Evolutionary conservation across 805 yeast genomes (phyloP), one percentile per base, ranked within the genome.

Genomic region (Ogataea saltuana): DNA sequence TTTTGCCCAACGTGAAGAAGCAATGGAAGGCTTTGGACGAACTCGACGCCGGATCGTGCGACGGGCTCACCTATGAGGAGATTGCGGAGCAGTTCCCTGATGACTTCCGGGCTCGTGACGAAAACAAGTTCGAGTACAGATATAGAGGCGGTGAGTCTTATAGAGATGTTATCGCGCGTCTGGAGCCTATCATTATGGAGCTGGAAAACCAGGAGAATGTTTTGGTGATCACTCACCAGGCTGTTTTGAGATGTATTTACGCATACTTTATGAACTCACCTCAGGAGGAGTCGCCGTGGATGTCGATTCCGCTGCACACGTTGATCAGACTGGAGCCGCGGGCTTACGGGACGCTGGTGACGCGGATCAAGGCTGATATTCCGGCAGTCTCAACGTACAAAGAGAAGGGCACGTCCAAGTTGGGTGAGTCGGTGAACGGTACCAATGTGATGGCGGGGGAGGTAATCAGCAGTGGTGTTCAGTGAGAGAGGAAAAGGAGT

Each of bases 191-290:
- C 53, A 93, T 93, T 49, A 93, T 93, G 99, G 99, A 93, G 65
- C 75, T 93, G 51, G 99, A 93, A 68, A 82, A 97, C 47, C 98
- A 91, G 67, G 98, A 93, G 57, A 90, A 93, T 63, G 89, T 93
- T 39, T 73, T 93, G 61, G 91, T 93, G 47, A 93, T 93, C 32
- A 93, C 99, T 3, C 99, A 93, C 64, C 99, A 93, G 67, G 98
- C 98, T 0, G 98, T 93, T 9, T 72, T 93, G 52, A 78, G 99
- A 58, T 93, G 99, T 61, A 83, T 93, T 40, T 93, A 93, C 65
- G 98, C 99, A 6, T 93, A 93, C 65, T 93, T 90, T 61, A 93
- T 93, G 98, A 91, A 93, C 61, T 95, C 93, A 15, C 97, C 97
- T 4, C 98, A 91, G 64, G 97, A 91, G 56, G 91, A 88, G 63